phyloP scores from a whole-genome alignment of 1,284 basidiomycete species.

The Rhodotorula sp. region DNA sequence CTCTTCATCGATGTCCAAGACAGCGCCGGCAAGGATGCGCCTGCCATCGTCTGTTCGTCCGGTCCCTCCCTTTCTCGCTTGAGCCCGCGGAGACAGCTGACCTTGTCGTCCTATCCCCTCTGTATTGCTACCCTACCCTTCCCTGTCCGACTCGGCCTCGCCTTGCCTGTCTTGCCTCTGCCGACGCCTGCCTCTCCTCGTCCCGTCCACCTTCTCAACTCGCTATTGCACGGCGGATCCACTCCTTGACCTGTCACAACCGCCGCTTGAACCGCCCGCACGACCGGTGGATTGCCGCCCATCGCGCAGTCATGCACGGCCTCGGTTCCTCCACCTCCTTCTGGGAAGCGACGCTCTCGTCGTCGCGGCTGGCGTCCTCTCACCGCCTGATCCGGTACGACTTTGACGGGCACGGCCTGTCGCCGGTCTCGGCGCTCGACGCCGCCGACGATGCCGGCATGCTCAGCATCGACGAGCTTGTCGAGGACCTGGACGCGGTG shows the following conservation, averaged over 20 bases:
- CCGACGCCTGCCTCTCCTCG: background rate
- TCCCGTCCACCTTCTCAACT: background rate
- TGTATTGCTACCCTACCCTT: background rate
- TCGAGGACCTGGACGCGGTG: slow-evolving; percentile 28
- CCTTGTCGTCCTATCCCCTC: background rate
- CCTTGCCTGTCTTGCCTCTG: background rate
- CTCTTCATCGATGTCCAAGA: slow-evolving; percentile 27
- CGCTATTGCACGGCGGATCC: background rate
- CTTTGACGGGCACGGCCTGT: slow-evolving; percentile 38
- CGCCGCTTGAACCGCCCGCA: background rate
- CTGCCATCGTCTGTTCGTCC: slow-evolving; percentile 27
- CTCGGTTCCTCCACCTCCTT: slow-evolving; percentile 32
- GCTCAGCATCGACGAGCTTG: slow-evolving; percentile 22
- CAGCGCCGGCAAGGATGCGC: background rate
- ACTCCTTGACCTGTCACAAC: background rate
- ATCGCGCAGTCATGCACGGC: slow-evolving; percentile 32
- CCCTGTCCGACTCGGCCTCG: no score
- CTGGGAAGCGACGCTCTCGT: slow-evolving; percentile 20
- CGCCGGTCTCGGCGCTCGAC: slow-evolving; percentile 12
- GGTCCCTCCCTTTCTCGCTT: background rate
- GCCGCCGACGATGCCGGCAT: background rate
- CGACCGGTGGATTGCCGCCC: background rate
- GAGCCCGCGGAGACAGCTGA: no score
- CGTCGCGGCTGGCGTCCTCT: background rate
- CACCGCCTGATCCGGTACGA: slow-evolving; percentile 32